Conservation (phyloP, 2,329 filamentous ascomycete species). For the Penicillium expansum region DNA sequence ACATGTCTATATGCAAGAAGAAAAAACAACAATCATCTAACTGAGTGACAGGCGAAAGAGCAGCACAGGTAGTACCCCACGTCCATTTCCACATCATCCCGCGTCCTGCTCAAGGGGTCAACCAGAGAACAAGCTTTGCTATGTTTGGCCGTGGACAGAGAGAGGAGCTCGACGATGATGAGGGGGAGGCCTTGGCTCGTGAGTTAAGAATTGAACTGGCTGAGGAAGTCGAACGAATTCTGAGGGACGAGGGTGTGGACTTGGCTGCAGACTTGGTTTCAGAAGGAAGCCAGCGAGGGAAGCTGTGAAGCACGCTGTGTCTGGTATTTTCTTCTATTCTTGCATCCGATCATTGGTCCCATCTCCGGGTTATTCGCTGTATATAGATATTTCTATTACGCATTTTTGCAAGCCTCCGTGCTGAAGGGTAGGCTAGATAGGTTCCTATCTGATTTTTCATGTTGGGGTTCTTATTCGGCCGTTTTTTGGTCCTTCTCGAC, state of each 20-base stretch:
- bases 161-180: slow-evolving; percentile 48
- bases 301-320: slow-evolving; percentile 17
- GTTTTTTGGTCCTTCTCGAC: neutral
- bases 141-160: slow-evolving; percentile 50
- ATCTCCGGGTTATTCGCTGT: neutral
- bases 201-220: slow-evolving; percentile 40
- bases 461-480: neutral
- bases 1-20: neutral
- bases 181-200: slow-evolving; percentile 38
- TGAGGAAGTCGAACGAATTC: slow-evolving; percentile 37
- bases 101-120: slow-evolving; percentile 53
- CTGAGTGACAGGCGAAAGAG: slow-evolving; percentile 60
- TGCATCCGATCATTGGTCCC: neutral
- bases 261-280: slow-evolving; percentile 23
- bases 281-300: slow-evolving; percentile 16
- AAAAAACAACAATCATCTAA: neutral
- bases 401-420: neutral
- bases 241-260: slow-evolving; percentile 38
- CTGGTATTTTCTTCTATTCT: neutral
- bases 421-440: neutral
- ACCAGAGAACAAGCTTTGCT: slow-evolving; percentile 36
- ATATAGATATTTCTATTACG: neutral
- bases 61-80: slow-evolving; percentile 89
- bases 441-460: neutral
- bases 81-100: slow-evolving; percentile 95